Evolutionary conservation across 345 rosid species (phyloP), one percentile per base, ranked within the genome.

Genomic region (Durio zibethinus): DNA sequence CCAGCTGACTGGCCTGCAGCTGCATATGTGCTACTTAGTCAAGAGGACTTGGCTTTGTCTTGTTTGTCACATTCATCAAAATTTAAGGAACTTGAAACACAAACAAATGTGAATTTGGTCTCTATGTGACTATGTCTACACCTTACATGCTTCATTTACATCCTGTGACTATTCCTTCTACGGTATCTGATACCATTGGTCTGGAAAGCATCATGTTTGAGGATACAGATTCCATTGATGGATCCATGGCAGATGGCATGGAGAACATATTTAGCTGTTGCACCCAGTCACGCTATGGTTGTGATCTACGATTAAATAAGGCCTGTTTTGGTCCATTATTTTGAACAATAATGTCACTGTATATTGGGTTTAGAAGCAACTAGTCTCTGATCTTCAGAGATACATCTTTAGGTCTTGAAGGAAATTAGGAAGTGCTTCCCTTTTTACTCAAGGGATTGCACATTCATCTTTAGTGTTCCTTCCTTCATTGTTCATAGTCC

Each of bases 81-180:
- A 87, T 85, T 85, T 40, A 85, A 83, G 80, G 92, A 89, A 76
- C 87, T 81, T 47, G 93, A 90, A 85, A 82, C 86, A 69, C 87
- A 85, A 77, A 84, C 88, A 78, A 79, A 87, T 74, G 79, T 79
- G 80, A 90, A 84, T 77, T 88, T 93, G 80, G 85, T 88, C 79
- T 89, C 93, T 56, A 89, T n/a, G n/a, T n/a, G n/a, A n/a, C n/a
- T n/a, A n/a, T 91, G 90, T 92, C 94, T 81, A 86, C 94, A 54
- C 99, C 99, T 73, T 95, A 93, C 85, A 92, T 89, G 97, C 92
- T 93, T 67, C 99, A 90, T 86, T 83, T 95, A 86, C 98, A 92
- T 83, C 96, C 98, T 52, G 99, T 93, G 65, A 92, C 94, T 65
- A 83, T 92, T 81, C 93, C 98, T 80, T 90, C 98, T 67, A 82